Percentiles rank a stretch among this genome's conserved stretches.
These are phyloP conservation scores for Talaromyces proteolyticus DNA, from an alignment of 495 filamentous ascomycete species.

Conservation along the genomic window DNA sequence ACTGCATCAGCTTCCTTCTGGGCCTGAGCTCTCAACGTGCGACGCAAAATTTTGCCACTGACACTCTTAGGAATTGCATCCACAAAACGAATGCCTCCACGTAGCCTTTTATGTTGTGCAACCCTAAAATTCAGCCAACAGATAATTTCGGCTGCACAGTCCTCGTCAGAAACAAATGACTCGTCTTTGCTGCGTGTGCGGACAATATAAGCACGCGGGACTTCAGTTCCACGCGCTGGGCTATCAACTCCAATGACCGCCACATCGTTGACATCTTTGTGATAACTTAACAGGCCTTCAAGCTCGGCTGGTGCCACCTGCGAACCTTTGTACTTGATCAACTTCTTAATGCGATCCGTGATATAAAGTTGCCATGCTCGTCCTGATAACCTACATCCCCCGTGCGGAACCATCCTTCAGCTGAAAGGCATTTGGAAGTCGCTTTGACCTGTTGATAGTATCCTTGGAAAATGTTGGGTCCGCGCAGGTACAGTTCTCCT, in stretches of 20 bases:
- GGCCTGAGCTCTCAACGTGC: conserved; percentile 41
- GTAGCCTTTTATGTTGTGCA: conserved; percentile 54
- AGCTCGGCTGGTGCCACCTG: conserved; percentile 74
- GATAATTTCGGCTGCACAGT: conserved; percentile 46
- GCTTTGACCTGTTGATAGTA: conserved; percentile 58
- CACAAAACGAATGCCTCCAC: conserved; percentile 65
- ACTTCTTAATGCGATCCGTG: conserved; percentile 29
- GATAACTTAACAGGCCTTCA: conserved; percentile 56
- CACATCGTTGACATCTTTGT: conserved; percentile 59
- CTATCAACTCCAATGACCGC: conserved; percentile 66
- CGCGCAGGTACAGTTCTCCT: conserved; percentile 48
- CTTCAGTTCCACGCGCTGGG: conserved; percentile 62
- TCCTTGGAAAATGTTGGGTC: conserved; percentile 55
- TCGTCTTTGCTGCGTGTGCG: conserved; percentile 40
- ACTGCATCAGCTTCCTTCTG: too few relatives aligned
- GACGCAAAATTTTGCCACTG: conserved; percentile 73
- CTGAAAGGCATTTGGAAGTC: conserved; percentile 47
- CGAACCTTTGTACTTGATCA: conserved; percentile 45
- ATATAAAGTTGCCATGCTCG: conserved; percentile 22
- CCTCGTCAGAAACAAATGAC: conserved; percentile 17
- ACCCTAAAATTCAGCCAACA: conserved; percentile 48
- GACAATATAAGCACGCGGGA: conserved; percentile 70
- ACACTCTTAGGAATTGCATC: conserved; percentile 71
- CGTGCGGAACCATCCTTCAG: conserved; percentile 44
- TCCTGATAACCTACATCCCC: conserved; percentile 50